These are phyloP conservation scores for Entomortierella lignicola DNA, from an alignment of 192 early-diverging fungal species.

Conservation along the genomic window DNA sequence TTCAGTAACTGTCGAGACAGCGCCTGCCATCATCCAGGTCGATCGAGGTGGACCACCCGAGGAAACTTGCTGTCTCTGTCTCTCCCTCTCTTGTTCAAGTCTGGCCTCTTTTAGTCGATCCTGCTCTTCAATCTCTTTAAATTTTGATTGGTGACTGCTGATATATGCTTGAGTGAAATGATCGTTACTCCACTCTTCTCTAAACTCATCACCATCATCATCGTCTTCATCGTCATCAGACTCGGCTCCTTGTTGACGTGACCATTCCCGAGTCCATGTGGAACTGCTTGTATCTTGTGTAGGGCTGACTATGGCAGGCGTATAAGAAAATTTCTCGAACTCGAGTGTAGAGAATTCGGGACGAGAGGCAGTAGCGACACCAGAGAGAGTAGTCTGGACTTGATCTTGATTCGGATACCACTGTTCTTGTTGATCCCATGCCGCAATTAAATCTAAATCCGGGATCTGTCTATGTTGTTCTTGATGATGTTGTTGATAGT, in stretches of 20 bases:
- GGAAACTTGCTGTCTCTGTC: slow-evolving; percentile 1
- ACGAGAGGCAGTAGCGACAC: not conserved
- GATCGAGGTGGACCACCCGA: slow-evolving; percentile 23
- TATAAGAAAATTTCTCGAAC: slow-evolving; percentile 19
- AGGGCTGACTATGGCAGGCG: not conserved
- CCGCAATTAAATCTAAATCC: slow-evolving; percentile 29
- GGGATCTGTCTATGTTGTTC: slow-evolving; percentile 12
- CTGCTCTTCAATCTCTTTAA: slow-evolving; percentile 39
- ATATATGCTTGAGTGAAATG: slow-evolving; percentile 50
- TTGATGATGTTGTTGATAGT: not conserved
- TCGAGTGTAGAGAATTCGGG: slow-evolving; percentile 10
- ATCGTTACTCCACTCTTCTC: slow-evolving; percentile 52
- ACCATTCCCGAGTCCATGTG: slow-evolving; percentile 24
- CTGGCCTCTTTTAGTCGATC: slow-evolving; percentile 39
- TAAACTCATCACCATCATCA: slow-evolving; percentile 43
- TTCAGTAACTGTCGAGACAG: not conserved
- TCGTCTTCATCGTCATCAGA: slow-evolving; percentile 20
- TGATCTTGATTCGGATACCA: not conserved
- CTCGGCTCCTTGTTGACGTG: not conserved
- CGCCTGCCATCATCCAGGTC: slow-evolving; percentile 26
- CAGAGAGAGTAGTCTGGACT: slow-evolving; percentile 10
- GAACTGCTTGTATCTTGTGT: not conserved
- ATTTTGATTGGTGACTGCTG: slow-evolving; percentile 36
- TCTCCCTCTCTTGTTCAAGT: slow-evolving; percentile 30
- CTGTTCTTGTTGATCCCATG: slow-evolving; percentile 39